Evolutionary conservation across 2,329 filamentous ascomycete species (phyloP).

Genomic region (Sarocladium brachiariae): DNA sequence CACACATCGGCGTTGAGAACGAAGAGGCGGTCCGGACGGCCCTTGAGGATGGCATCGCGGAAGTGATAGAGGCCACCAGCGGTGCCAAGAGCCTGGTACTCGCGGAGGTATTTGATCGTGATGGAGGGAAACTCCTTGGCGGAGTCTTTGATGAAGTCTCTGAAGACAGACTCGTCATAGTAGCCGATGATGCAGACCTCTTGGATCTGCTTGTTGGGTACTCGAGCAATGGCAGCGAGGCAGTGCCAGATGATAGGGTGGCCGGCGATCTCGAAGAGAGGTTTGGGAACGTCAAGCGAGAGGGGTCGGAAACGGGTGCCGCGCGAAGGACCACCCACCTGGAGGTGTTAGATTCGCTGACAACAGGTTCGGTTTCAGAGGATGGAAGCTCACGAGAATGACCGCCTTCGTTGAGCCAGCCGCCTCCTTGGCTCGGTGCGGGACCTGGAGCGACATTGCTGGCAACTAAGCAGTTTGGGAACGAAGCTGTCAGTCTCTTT

Average conservation of each 20-base stretch:
- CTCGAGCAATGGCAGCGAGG: conserved; percentile 82
- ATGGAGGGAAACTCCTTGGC: conserved; percentile 78
- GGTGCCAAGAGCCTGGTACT: conserved; percentile 94
- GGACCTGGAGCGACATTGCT: conserved; percentile 50
- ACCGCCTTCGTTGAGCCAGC: conserved; percentile 77
- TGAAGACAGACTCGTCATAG: conserved; percentile 95
- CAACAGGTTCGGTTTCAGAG: background rate
- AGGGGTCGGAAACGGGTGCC: conserved; percentile 93
- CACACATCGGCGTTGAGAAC: conserved; percentile 97
- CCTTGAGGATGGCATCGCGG: conserved; percentile 96
- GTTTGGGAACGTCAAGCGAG: conserved; percentile 95
- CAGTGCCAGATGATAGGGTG: conserved; percentile 99
- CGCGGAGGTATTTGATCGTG: conserved; percentile 84
- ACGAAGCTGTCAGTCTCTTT: background rate
- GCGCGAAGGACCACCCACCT: conserved; percentile 94
- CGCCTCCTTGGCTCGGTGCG: conserved; percentile 37
- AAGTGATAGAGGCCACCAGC: conserved; percentile 98
- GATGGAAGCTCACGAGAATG: conserved; percentile 62
- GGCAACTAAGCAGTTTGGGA: background rate
- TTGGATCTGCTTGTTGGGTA: conserved; percentile 71
- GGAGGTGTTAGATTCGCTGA: conserved; percentile 22
- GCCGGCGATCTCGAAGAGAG: conserved; percentile 95
- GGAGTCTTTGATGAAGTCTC: conserved; percentile 94
- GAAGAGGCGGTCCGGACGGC: conserved; percentile 88
- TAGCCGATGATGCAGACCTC: conserved; percentile 98